phyloP scores from a whole-genome alignment of 2,329 filamentous ascomycete genomes.

The Bimuria novae-zelandiae region DNA sequence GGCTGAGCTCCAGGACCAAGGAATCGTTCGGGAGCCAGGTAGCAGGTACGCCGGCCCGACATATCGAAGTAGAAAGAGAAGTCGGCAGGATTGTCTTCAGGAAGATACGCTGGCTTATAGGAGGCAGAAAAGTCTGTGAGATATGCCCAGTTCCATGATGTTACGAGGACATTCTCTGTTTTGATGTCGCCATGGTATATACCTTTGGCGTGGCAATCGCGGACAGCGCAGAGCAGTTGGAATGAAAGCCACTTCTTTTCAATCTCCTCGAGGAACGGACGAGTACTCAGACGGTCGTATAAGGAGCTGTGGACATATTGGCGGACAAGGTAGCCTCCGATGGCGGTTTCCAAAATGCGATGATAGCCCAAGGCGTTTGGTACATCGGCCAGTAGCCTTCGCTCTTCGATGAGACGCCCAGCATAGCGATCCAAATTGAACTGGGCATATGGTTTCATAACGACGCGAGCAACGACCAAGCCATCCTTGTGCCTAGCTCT shows the following conservation, averaged over 20 bases:
- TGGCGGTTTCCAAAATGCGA: conserved; percentile 86
- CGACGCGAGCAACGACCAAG: conserved; percentile 89
- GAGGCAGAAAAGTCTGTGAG: conserved; percentile 95
- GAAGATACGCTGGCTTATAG: conserved; percentile 91
- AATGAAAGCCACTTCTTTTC: conserved; percentile 99
- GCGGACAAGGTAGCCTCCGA: conserved; percentile 88
- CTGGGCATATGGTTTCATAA: conserved; percentile 86
- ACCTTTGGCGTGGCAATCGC: conserved; percentile 87
- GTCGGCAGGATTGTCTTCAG: conserved; percentile 94
- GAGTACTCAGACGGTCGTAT: conserved; percentile 92
- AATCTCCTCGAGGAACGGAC: conserved; percentile 94
- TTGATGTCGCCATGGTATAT: conserved; percentile 98
- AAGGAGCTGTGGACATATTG: conserved; percentile 96
- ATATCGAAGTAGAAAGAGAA: conserved; percentile 99
- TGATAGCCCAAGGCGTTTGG: conserved; percentile 92
- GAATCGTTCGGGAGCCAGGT: conserved; percentile 93
- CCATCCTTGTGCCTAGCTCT: conserved; percentile 88
- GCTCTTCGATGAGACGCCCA: conserved; percentile 74
- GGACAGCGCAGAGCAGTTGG: conserved; percentile 87
- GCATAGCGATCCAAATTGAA: conserved; percentile 82
- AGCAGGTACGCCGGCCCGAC: conserved; percentile 88
- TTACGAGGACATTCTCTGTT: conserved; percentile 94
- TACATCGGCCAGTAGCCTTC: conserved; percentile 76
- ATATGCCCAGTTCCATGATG: conserved; percentile 99
- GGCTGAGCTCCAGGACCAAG: conserved; percentile 70